Evolutionary conservation across 371 early-diverging fungal species (phyloP), one percentile per base, ranked within the genome.

Genomic region (Mucor indicus): DNA sequence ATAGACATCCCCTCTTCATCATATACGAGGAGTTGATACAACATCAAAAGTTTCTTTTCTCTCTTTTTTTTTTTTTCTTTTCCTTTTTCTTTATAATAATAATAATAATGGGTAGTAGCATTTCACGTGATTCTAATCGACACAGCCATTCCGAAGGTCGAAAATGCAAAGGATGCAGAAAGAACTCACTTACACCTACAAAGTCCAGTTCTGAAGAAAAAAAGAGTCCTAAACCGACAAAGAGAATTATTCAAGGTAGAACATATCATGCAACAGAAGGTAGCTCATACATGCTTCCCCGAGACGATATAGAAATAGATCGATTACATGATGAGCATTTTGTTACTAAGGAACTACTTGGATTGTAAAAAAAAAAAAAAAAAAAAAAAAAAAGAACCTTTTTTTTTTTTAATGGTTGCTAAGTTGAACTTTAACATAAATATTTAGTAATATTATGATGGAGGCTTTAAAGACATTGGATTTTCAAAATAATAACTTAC

Each of bases 281-380:
- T 25, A 72, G 73, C 35, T 32, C 41, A 12, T 72, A 72, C 24
- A 51, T 68, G 49, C 27, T 72, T 15, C 73, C 73, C 3, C 60
- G 44, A 25, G 73, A 72, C 30, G 64, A 72, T 24, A 58, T 47
- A 52, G 73, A 72, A 38, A 55, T 59, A 11, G 73, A 72, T 62
- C 57, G 73, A 20, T 43, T 69, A 13, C 67, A 69, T 44, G 67
- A 69, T 47, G 57, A 64, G 22, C 67, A 67, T 36, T 70, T 69
- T 62, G 35, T 69, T 4, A 65, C 60, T 3, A 69, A 69, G 38
- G 69, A 69, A 44, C 22, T 69, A 10, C 42, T 69, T 11, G 69
- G 69, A 53, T 69, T 65, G 69, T 69, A 69, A 44, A 43, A 6
- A 20, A 19, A n/a, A n/a, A n/a, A n/a, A n/a, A n/a, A n/a, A n/a